phyloP scores from a whole-genome alignment of 2,329 filamentous ascomycete genomes.

The Alternaria dauci region DNA sequence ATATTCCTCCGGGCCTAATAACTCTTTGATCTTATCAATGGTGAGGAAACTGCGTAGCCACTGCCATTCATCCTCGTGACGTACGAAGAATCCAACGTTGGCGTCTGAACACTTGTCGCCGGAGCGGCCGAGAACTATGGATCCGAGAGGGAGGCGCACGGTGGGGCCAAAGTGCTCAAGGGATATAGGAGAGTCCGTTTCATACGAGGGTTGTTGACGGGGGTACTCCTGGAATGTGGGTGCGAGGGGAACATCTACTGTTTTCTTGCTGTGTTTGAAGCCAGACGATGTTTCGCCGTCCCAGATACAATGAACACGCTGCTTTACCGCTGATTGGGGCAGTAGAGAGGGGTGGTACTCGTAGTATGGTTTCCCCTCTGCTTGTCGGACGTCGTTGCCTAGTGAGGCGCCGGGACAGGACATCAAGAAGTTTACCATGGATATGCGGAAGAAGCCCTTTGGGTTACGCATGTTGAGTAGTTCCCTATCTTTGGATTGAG shows the following conservation, averaged over 20 bases:
- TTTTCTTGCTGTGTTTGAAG: conserved; percentile 29
- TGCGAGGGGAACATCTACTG: conserved; percentile 30
- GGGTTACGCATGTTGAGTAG: conserved; percentile 52
- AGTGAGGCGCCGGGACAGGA: conserved; percentile 52
- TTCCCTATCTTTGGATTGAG: conserved; percentile 56
- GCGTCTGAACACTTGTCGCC: conserved; percentile 45
- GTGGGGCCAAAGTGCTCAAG: conserved; percentile 49
- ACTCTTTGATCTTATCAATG: conserved; percentile 35
- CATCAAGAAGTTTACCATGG: conserved; percentile 54
- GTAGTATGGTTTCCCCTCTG: conserved; percentile 44
- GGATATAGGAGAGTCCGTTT: conserved; percentile 37
- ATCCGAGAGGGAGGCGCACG: conserved; percentile 50
- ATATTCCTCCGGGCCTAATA: conserved; percentile 43
- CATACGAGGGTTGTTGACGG: conserved; percentile 43
- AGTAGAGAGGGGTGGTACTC: conserved; percentile 54
- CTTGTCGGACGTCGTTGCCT: conserved; percentile 37
- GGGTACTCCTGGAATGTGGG: conserved; percentile 31
- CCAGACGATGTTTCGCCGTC: conserved; percentile 23
- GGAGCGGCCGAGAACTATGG: conserved; percentile 44
- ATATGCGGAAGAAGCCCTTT: conserved; percentile 52
- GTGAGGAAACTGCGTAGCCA: conserved; percentile 42
- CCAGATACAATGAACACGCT: conserved; percentile 42
- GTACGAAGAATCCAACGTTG: conserved; percentile 47
- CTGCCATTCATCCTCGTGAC: conserved; percentile 42
- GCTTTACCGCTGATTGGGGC: conserved; percentile 38